A percentile compares a stretch with the other conserved stretches of the same genome.
Conservation (phyloP, 306 rosid genomes). For the Purshia tridentata region DNA sequence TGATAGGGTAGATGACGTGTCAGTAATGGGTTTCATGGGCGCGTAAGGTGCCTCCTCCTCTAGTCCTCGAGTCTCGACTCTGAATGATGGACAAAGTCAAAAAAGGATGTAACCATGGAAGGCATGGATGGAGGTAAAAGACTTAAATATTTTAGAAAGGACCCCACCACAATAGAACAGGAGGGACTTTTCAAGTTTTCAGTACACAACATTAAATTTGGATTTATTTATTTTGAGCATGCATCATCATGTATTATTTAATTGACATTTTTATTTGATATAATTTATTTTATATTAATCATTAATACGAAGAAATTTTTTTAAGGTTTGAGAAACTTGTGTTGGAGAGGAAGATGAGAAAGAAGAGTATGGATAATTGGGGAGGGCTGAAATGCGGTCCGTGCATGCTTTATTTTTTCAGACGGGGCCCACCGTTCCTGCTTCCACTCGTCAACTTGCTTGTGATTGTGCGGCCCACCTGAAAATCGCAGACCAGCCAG, state of each 20-base stretch:
- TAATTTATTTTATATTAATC: no score
- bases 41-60: background rate
- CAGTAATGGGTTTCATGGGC: background rate
- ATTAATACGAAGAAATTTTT: no score
- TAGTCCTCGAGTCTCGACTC: no score
- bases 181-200: no score
- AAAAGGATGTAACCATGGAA: background rate
- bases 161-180: no score
- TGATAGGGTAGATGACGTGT: constrained; percentile 9
- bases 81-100: background rate
- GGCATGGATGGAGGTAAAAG: no score
- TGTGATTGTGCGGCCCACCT: background rate
- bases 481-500: no score
- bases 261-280: no score
- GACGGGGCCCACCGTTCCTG: background rate
- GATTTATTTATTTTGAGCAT: no score
- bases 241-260: no score
- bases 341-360: background rate
- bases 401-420: background rate
- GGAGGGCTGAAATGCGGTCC: background rate
- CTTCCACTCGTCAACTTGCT: constrained; percentile 20
- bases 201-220: no score
- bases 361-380: background rate
- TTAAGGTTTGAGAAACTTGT: background rate
- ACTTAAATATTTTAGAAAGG: no score